Conservation (phyloP, 768 basidiomycete genomes). For the Suillus bovinus region DNA sequence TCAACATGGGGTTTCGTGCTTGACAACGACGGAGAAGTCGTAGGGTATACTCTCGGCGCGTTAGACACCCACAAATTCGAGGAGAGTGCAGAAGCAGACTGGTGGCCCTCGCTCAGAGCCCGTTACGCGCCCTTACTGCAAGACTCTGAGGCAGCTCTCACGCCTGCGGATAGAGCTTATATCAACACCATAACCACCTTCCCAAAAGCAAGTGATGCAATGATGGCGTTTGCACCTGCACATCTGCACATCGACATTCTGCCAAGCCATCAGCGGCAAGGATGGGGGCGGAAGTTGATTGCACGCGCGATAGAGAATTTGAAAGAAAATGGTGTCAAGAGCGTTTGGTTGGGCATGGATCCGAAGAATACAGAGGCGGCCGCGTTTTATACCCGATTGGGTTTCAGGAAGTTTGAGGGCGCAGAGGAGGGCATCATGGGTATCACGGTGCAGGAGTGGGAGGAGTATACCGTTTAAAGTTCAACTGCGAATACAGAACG, state of each 20-base stretch:
- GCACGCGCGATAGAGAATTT: slow-evolving; percentile 53
- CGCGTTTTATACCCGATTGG: slow-evolving; percentile 61
- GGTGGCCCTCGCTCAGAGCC: slow-evolving; percentile 65
- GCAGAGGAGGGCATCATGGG: slow-evolving; percentile 54
- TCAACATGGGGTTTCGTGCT: slow-evolving; percentile 74
- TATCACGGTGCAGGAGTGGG: slow-evolving; percentile 47
- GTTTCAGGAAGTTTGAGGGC: slow-evolving; percentile 59
- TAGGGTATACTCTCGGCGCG: slow-evolving; percentile 74
- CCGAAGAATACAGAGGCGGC: slow-evolving; percentile 59
- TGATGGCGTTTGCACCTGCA: slow-evolving; percentile 65
- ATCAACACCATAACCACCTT: slow-evolving; percentile 37
- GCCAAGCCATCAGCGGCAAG: slow-evolving; percentile 62
- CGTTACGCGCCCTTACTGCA: slow-evolving; percentile 44
- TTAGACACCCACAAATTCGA: slow-evolving; percentile 69
- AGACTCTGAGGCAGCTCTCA: slow-evolving; percentile 14
- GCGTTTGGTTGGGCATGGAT: slow-evolving; percentile 72
- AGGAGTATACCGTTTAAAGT: slow-evolving; percentile 5
- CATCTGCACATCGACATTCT: slow-evolving; percentile 78
- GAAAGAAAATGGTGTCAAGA: slow-evolving; percentile 43
- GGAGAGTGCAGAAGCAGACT: slow-evolving; percentile 48
- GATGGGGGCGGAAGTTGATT: slow-evolving; percentile 72
- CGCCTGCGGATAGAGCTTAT: slow-evolving; percentile 30
- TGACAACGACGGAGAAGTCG: slow-evolving; percentile 52
- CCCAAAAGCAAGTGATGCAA: slow-evolving; percentile 47
- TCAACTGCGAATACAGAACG: neutral